These are phyloP conservation scores for Colletotrichum eremochloae DNA, from an alignment of 2,329 filamentous ascomycete species.

Conservation along the genomic window DNA sequence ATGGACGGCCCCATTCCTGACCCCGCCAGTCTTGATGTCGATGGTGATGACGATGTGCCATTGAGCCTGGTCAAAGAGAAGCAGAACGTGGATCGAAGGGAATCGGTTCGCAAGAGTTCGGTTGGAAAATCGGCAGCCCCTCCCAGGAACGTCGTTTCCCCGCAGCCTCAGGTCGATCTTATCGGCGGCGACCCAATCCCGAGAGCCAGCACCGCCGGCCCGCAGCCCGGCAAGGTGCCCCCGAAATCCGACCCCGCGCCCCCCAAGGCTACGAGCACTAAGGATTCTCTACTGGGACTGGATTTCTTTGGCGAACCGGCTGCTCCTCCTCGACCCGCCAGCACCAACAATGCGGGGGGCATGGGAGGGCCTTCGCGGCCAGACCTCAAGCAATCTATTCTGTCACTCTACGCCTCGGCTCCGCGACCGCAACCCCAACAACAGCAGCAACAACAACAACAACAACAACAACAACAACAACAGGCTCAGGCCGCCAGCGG, in stretches of 20 bases:
- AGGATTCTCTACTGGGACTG: slow-evolving; percentile 90
- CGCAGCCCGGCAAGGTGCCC: slow-evolving; percentile 68
- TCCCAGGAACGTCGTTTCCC: slow-evolving; percentile 41
- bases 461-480: slow-evolving; percentile 5
- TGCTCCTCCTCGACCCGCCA: slow-evolving; percentile 84
- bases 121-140: slow-evolving; percentile 58
- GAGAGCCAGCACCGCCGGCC: slow-evolving; percentile 81
- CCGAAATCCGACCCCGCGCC: slow-evolving; percentile 75
- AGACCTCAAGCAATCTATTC: slow-evolving; percentile 96
- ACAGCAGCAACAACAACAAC: slow-evolving; percentile 46
- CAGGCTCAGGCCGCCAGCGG: slow-evolving; percentile 57
- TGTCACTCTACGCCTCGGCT: slow-evolving; percentile 91
- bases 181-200: slow-evolving; percentile 82
- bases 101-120: slow-evolving; percentile 72
- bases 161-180: slow-evolving; percentile 76
- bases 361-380: slow-evolving; percentile 80
- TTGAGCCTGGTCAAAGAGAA: slow-evolving; percentile 75
- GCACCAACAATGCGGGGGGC: slow-evolving; percentile 76
- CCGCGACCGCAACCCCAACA: slow-evolving; percentile 78
- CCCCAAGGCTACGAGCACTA: slow-evolving; percentile 77
- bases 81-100: slow-evolving; percentile 72
- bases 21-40: slow-evolving; percentile 85
- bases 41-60: slow-evolving; percentile 86
- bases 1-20: slow-evolving; percentile 98
- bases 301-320: slow-evolving; percentile 88